These are phyloP conservation scores for Trichoderma endophyticum DNA, from an alignment of 2,329 filamentous ascomycete genomes.

Conservation along the genomic window DNA sequence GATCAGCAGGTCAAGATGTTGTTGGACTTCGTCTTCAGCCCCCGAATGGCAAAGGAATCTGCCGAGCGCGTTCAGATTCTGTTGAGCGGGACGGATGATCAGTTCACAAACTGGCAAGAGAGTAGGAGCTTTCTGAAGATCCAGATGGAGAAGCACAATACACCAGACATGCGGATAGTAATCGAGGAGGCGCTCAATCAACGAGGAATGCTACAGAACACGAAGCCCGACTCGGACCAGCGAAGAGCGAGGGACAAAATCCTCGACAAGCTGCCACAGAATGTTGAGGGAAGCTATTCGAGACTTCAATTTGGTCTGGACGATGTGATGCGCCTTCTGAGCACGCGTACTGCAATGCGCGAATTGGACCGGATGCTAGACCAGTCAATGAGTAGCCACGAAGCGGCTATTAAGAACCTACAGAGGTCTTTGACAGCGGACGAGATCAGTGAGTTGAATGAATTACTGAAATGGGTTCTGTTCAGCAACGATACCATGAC, in stretches of 20 bases:
- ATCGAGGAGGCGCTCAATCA: neutral
- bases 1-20: neutral
- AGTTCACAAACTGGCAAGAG: neutral
- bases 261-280: neutral
- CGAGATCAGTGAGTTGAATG: neutral
- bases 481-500: neutral
- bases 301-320: neutral
- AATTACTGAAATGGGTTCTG: neutral
- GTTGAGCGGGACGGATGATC: neutral
- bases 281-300: neutral
- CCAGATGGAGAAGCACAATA: neutral
- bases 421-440: neutral
- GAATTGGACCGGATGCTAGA: constrained; percentile 1
- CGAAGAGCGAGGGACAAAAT: neutral
- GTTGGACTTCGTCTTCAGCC: neutral
- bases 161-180: neutral
- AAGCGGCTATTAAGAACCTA: neutral
- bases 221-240: neutral
- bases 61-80: neutral
- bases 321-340: neutral
- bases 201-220: neutral
- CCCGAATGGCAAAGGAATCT: neutral
- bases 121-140: neutral
- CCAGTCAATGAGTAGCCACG: constrained; percentile 2
- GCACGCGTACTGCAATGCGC: neutral